A percentile compares a stretch with the other conserved stretches of the same genome.
Evolutionary conservation across 768 basidiomycete genomes (phyloP).

Genomic region (Pleurotus pulmonarius): DNA sequence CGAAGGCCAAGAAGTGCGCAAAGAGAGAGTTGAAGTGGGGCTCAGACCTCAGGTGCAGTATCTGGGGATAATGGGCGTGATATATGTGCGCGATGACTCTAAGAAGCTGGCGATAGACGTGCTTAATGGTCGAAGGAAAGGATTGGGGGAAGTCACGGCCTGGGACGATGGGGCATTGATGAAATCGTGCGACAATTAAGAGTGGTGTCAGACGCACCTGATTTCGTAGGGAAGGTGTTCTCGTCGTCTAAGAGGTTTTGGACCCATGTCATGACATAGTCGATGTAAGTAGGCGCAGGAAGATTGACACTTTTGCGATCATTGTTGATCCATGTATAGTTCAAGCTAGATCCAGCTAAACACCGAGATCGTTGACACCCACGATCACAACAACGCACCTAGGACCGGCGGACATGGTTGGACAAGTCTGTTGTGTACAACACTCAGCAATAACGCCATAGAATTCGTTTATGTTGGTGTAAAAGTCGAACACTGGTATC

Average conservation of each 20-base stretch:
- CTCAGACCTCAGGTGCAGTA: constrained; percentile 92
- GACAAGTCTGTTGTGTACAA: constrained; percentile 87
- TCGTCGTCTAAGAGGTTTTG: constrained; percentile 96
- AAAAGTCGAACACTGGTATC: constrained; percentile 89
- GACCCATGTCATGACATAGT: constrained; percentile 99
- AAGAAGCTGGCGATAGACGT: constrained; percentile 94
- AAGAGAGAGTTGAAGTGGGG: constrained; percentile 97
- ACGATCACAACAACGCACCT: constrained; percentile 50
- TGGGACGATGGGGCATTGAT: constrained; percentile 21
- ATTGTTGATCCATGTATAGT: constrained; percentile 98
- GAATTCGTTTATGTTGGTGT: constrained; percentile 94
- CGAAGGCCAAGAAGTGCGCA: constrained; percentile 96
- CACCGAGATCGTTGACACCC: neutral
- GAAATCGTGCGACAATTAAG: constrained; percentile 25
- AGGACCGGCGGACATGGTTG: constrained; percentile 89
- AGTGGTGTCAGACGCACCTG: constrained; percentile 61
- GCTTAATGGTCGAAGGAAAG: constrained; percentile 90
- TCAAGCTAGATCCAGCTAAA: constrained; percentile 53
- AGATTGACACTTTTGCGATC: constrained; percentile 89
- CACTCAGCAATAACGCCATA: constrained; percentile 94
- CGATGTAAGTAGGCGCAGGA: constrained; percentile 94
- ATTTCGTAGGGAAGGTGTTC: constrained; percentile 89
- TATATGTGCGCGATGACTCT: constrained; percentile 98
- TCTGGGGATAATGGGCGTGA: constrained; percentile 88
- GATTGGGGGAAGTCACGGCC: constrained; percentile 86